phyloP scores from a whole-genome alignment of 352 stramenopile species.

The Globisporangium yorkense region DNA sequence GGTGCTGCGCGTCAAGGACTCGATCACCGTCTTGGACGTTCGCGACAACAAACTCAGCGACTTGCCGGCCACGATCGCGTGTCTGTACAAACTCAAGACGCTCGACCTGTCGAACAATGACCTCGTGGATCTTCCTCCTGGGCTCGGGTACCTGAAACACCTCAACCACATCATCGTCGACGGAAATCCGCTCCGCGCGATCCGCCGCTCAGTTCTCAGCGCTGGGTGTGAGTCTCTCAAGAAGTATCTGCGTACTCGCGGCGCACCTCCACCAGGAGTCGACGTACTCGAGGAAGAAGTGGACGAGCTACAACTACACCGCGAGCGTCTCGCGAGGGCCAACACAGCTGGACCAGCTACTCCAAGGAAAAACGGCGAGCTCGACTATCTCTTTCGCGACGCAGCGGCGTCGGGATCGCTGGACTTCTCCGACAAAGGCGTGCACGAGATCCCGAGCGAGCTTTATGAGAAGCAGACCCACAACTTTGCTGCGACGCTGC shows the following conservation, averaged over 20 bases:
- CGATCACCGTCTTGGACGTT: conserved; percentile 70
- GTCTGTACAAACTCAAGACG: conserved; percentile 65
- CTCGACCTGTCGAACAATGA: conserved; percentile 82
- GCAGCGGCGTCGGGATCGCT: conserved; percentile 49
- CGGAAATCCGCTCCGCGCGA: conserved; percentile 68
- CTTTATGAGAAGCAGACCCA: conserved; percentile 17
- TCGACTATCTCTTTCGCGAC: conserved; percentile 42
- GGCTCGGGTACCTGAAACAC: conserved; percentile 72
- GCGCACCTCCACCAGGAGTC: conserved; percentile 39
- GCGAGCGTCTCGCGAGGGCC: conserved; percentile 4
- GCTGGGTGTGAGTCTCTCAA: conserved; percentile 73
- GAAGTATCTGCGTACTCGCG: conserved; percentile 75
- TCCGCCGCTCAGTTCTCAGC: conserved; percentile 57
- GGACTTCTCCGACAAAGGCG: conserved; percentile 31
- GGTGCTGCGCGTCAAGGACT: conserved; percentile 54
- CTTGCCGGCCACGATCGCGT: conserved; percentile 49
- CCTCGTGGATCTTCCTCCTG: conserved; percentile 63
- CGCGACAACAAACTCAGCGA: conserved; percentile 72
- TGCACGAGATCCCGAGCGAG: conserved; percentile 25
- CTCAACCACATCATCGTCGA: conserved; percentile 74
- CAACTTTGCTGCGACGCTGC: conserved; percentile 41
- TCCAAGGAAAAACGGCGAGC: conserved; percentile 8
- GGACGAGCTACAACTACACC: conserved; percentile 40
- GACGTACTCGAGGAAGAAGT: conserved; percentile 68
- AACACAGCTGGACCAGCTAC: not conserved